Evolutionary conservation across 164 flowering plant species (phyloP).

Genomic region (Nelumbo lutea): DNA sequence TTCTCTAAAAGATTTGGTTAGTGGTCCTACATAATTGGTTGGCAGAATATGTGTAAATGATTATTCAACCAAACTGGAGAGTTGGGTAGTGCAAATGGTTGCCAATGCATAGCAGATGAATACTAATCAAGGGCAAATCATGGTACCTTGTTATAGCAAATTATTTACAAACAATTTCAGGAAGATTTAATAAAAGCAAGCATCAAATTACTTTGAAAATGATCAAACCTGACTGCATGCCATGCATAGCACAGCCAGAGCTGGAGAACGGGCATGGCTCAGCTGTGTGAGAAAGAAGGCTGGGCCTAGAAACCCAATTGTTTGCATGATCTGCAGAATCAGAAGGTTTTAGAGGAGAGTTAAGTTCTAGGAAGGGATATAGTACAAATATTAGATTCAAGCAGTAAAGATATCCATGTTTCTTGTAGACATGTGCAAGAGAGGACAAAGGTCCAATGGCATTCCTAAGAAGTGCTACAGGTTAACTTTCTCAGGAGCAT

Average conservation of each 20-base stretch:
- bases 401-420: neutral
- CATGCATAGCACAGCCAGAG: slow-evolving; percentile 92
- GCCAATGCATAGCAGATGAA: too few species aligned
- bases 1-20: too few species aligned
- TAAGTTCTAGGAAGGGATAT: slow-evolving; percentile 5
- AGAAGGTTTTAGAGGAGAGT: slow-evolving; percentile 8
- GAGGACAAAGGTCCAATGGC: too few species aligned
- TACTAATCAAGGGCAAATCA: neutral
- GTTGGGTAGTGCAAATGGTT: too few species aligned
- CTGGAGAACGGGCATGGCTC: slow-evolving; percentile 74
- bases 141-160: neutral
- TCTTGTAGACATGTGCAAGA: too few species aligned
- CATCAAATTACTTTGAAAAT: neutral
- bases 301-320: slow-evolving; percentile 97
- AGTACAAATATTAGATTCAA: neutral
- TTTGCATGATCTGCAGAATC: slow-evolving; percentile 86
- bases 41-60: too few species aligned
- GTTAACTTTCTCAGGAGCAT: neutral
- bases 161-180: neutral
- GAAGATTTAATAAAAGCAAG: neutral
- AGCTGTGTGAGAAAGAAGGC: slow-evolving; percentile 91
- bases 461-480: too few species aligned
- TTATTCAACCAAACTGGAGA: too few species aligned
- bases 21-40: too few species aligned
- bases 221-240: slow-evolving; percentile 92